These are phyloP conservation scores for Naganishia cerealis DNA, from an alignment of 1,284 basidiomycete genomes.

Conservation along the genomic window DNA sequence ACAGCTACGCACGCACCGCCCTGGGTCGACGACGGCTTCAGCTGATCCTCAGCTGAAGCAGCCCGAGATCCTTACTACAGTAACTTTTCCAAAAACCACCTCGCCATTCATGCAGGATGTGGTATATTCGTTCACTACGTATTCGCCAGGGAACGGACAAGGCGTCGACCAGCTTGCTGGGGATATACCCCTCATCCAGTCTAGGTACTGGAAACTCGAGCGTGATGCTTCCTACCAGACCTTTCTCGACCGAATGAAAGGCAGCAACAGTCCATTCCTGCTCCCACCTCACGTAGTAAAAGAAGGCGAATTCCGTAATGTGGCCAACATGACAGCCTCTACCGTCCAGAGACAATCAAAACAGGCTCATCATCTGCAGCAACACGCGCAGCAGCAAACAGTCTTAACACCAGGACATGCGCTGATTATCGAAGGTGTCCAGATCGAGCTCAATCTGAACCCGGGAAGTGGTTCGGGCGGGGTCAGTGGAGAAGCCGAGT, in stretches of 20 bases:
- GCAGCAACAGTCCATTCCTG: conserved; percentile 17
- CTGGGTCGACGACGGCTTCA: not conserved
- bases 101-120: conserved; percentile 11
- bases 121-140: conserved; percentile 25
- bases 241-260: conserved; percentile 21
- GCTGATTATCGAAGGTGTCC: conserved; percentile 13
- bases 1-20: conserved; percentile 19
- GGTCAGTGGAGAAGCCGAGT: conserved; percentile 9
- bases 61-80: conserved; percentile 19
- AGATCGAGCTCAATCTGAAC: conserved; percentile 22
- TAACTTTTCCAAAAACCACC: conserved; percentile 4
- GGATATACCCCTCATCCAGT: conserved; percentile 1
- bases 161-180: not conserved
- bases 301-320: conserved; percentile 26
- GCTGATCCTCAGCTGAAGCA: not conserved
- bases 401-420: conserved; percentile 20
- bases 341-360: conserved; percentile 2
- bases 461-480: conserved; percentile 14
- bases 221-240: conserved; percentile 16
- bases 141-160: not conserved
- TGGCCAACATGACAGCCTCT: conserved; percentile 24
- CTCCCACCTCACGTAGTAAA: conserved; percentile 11
- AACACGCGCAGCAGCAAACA: not conserved
- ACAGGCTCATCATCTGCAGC: not conserved
- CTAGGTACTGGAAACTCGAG: conserved; percentile 14